Evolutionary conservation across 495 filamentous ascomycete genomes (phyloP).

Genomic region (Pyronema domesticum): DNA sequence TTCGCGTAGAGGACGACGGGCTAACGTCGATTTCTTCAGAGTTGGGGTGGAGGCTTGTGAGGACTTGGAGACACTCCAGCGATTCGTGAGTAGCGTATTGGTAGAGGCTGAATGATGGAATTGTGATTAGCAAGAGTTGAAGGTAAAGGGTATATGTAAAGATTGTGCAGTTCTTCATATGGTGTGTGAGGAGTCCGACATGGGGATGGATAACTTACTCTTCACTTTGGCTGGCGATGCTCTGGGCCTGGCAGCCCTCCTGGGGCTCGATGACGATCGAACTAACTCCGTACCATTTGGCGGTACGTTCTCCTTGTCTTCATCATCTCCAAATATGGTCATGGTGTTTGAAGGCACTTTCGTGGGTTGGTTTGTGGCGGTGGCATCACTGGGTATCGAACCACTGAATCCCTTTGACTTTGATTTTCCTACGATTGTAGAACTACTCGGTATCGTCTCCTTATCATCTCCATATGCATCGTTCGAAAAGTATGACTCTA

Average conservation of each 20-base stretch:
- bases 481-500: slow-evolving; percentile 14
- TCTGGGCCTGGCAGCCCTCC: neutral
- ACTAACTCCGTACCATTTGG: neutral
- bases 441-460: neutral
- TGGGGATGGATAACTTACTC: slow-evolving; percentile 6
- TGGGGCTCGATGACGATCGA: too few species aligned
- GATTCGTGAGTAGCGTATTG: slow-evolving; percentile 6
- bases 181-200: too few species aligned
- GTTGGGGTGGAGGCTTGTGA: slow-evolving; percentile 10
- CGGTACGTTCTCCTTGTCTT: slow-evolving; percentile 23
- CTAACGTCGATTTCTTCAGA: slow-evolving; percentile 10
- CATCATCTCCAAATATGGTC: slow-evolving; percentile 4
- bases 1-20: slow-evolving; percentile 21
- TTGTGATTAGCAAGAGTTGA: slow-evolving; percentile 12
- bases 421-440: neutral
- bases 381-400: slow-evolving; percentile 1
- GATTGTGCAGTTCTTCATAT: too few species aligned
- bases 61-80: slow-evolving; percentile 14
- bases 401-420: neutral
- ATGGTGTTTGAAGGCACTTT: slow-evolving; percentile 10
- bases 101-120: neutral
- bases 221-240: slow-evolving; percentile 5
- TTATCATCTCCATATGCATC: slow-evolving; percentile 2
- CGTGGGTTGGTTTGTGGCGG: slow-evolving; percentile 8
- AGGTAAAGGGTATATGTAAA: neutral